phyloP scores from a whole-genome alignment of 2,329 filamentous ascomycete genomes.

The Fusarium dlaminii region DNA sequence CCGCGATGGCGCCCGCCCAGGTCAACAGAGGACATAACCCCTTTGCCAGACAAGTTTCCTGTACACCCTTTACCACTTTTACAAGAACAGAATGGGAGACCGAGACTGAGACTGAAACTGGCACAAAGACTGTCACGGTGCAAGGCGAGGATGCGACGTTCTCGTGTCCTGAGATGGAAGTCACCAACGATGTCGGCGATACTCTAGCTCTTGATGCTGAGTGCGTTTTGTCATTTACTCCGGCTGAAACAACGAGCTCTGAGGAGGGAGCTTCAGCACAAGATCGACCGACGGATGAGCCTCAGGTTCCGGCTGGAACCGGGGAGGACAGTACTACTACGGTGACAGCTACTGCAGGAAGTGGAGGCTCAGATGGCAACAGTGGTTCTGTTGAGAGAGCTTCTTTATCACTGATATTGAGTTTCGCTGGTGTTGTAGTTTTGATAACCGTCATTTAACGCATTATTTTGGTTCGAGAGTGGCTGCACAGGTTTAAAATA shows the following conservation, averaged over 20 bases:
- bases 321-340: not conserved
- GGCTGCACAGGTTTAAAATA: too few species aligned
- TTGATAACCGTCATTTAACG: too few species aligned
- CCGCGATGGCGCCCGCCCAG: fast-evolving
- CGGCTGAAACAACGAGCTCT: not conserved
- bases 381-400: not conserved
- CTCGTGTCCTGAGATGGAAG: constrained; percentile 15
- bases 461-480: too few species aligned
- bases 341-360: not conserved
- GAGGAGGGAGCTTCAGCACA: not conserved
- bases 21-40: not conserved
- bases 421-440: not conserved
- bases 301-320: not conserved
- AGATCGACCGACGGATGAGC: not conserved
- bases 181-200: constrained; percentile 1
- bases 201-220: not conserved
- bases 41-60: not conserved
- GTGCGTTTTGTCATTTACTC: not conserved
- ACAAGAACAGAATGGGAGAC: not conserved
- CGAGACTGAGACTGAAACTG: not conserved
- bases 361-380: not conserved
- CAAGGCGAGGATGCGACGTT: constrained; percentile 1
- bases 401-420: not conserved
- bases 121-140: not conserved
- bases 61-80: not conserved